Evolutionary conservation across 345 rosid species (phyloP).

Genomic region (Corchorus capsularis): DNA sequence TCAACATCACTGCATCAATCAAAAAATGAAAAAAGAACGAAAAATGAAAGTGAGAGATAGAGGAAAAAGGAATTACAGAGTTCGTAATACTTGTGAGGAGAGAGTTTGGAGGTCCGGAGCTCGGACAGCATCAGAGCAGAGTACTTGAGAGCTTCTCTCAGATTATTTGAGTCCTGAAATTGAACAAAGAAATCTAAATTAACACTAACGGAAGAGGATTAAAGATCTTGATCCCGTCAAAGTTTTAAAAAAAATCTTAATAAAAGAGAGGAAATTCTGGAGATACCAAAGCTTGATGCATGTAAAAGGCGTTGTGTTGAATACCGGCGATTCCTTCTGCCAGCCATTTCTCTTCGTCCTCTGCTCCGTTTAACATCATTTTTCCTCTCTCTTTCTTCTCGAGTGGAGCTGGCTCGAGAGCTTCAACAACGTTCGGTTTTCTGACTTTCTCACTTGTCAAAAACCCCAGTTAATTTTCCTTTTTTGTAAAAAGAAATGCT

Average conservation of each 20-base stretch:
- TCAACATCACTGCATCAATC: constrained; percentile 13
- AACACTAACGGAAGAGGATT: constrained; percentile 2
- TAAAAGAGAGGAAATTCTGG: neutral
- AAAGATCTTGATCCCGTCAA: neutral
- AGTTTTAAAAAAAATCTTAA: neutral
- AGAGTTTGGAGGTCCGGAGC: constrained; percentile 87
- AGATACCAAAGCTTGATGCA: constrained; percentile 87
- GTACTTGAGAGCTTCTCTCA: constrained; percentile 84
- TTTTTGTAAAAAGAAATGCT: no score
- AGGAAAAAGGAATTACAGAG: constrained; percentile 53
- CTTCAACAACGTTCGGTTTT: neutral
- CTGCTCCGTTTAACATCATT: constrained; percentile 56
- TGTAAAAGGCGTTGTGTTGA: constrained; percentile 86
- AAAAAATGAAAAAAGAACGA: constrained; percentile 15
- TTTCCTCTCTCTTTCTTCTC: constrained; percentile 18
- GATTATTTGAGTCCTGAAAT: constrained; percentile 75
- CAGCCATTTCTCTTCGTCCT: constrained; percentile 93
- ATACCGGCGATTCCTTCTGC: constrained; percentile 95
- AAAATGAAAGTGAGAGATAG: constrained; percentile 1
- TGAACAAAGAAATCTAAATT: constrained; percentile 17
- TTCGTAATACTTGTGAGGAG: constrained; percentile 91
- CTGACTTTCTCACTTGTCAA: neutral
- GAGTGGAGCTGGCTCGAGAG: constrained; percentile 15
- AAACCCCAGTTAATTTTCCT: no score
- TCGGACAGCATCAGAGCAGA: constrained; percentile 92